Evolutionary conservation across 306 rosid species (phyloP), one percentile per base, ranked within the genome.

Genomic region (Castanea mollissima): DNA sequence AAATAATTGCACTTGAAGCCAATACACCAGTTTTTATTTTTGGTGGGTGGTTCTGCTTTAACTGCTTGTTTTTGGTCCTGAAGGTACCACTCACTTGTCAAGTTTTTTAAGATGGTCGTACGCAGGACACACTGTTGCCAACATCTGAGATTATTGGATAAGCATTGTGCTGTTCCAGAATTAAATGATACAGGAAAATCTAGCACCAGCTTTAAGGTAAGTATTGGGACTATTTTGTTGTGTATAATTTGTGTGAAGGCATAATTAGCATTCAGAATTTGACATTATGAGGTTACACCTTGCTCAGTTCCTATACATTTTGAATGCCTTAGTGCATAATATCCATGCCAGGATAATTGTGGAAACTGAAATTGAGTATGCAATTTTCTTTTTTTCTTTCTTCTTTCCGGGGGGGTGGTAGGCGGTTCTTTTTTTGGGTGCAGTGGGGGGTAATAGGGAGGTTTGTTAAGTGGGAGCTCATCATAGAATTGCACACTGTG

Each of bases 111-210:
- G 84, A 73, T 68, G 82, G 81, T 94, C 77, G 87, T 94, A 74
- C 83, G 78, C 68, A 85, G 93, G 91, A 80, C 80, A 74, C 87
- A n/a, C 23, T 68, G 62, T 78, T 90, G 91, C 86, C 89, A 85
- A 58, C 88, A 81, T 80, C 41, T 44, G 35, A 85, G 88, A 84
- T 83, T 94, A 77, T 78, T 92, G 88, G 89, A 85, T 76, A 92
- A 90, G 89, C 97, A 92, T 77, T 90, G 99, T 87, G 82, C 12
- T 73, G 83, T 68, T 82, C 81, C 79, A 67, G 83, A 86, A 41
- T 38, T 71, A 23, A 79, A 84, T 72, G 52, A 73, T 54, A 13
- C 4, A 38, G 80, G 81, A 83, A 72, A 60, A 34, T 78, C 76
- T 41, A 72, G 79, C 83, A 83, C 82, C 74, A 77, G 64, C 18